These are phyloP conservation scores for Talaromyces islandicus DNA, from an alignment of 2,329 filamentous ascomycete species.

Conservation along the genomic window DNA sequence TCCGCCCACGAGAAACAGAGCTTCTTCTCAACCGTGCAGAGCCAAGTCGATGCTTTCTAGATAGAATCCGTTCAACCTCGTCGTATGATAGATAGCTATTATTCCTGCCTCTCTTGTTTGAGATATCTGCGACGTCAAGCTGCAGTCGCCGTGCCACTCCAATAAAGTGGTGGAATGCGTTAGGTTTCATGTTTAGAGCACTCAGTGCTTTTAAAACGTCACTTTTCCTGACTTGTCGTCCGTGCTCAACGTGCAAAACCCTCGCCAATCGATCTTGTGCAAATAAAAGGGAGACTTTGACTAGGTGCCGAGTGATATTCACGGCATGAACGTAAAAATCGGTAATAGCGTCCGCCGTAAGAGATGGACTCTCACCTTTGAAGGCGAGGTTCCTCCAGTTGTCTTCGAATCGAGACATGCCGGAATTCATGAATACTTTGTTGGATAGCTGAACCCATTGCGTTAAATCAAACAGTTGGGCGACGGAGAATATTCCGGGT, in stretches of 20 bases:
- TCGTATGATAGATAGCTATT: slow-evolving; percentile 30
- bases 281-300: slow-evolving; percentile 64
- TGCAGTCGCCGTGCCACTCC: slow-evolving; percentile 47
- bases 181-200: slow-evolving; percentile 45
- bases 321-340: slow-evolving; percentile 67
- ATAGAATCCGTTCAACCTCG: slow-evolving; percentile 38
- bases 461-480: slow-evolving; percentile 52
- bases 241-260: slow-evolving; percentile 22
- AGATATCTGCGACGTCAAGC: slow-evolving; percentile 44
- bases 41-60: slow-evolving; percentile 9
- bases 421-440: slow-evolving; percentile 68
- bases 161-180: slow-evolving; percentile 47
- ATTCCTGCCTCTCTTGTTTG: slow-evolving; percentile 23
- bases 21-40: neutral
- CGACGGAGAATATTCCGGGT: slow-evolving; percentile 41
- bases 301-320: slow-evolving; percentile 63
- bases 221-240: slow-evolving; percentile 43
- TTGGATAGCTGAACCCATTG: slow-evolving; percentile 61
- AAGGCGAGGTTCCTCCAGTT: slow-evolving; percentile 63
- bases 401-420: slow-evolving; percentile 48
- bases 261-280: slow-evolving; percentile 28
- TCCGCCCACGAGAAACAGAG: slow-evolving; percentile 1
- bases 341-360: slow-evolving; percentile 68
- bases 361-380: slow-evolving; percentile 53
- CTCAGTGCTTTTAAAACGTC: slow-evolving; percentile 27